These are phyloP conservation scores for Aureobasidium sp. DNA, from an alignment of 2,329 filamentous ascomycete species.

Conservation along the genomic window DNA sequence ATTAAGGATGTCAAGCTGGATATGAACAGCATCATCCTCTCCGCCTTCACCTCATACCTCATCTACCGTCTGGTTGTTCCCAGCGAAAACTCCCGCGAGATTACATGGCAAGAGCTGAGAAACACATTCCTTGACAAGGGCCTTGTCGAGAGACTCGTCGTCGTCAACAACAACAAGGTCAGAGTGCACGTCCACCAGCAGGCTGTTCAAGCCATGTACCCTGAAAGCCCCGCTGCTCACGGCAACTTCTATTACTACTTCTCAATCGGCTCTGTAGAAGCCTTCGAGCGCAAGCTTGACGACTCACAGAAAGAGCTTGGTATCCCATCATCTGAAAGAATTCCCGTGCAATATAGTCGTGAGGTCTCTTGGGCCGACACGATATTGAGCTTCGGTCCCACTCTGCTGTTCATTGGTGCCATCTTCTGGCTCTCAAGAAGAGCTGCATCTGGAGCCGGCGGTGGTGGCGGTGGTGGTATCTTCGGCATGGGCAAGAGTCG, in stretches of 20 bases:
- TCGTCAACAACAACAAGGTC: slow-evolving; percentile 69
- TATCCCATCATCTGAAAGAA: slow-evolving; percentile 79
- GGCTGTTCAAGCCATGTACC: slow-evolving; percentile 61
- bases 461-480: slow-evolving; percentile 62
- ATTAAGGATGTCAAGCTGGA: slow-evolving; percentile 45
- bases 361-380: slow-evolving; percentile 66
- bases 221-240: slow-evolving; percentile 61
- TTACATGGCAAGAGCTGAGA: slow-evolving; percentile 95
- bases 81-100: slow-evolving; percentile 62
- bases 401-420: slow-evolving; percentile 73
- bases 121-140: slow-evolving; percentile 94
- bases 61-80: slow-evolving; percentile 58
- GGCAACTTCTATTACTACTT: slow-evolving; percentile 81
- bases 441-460: slow-evolving; percentile 53
- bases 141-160: slow-evolving; percentile 81
- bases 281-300: slow-evolving; percentile 82
- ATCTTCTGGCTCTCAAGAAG: slow-evolving; percentile 72
- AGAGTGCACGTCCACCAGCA: slow-evolving; percentile 73
- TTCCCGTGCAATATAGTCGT: slow-evolving; percentile 79
- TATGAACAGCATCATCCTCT: slow-evolving; percentile 46
- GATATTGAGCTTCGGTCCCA: slow-evolving; percentile 76
- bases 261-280: slow-evolving; percentile 87
- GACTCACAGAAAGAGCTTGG: slow-evolving; percentile 78
- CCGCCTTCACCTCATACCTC: slow-evolving; percentile 53
- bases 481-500: slow-evolving; percentile 95